Base-by-base conservation (phyloP, 2,329 filamentous ascomycete species). In the Rhynchosporium secalis region DNA sequence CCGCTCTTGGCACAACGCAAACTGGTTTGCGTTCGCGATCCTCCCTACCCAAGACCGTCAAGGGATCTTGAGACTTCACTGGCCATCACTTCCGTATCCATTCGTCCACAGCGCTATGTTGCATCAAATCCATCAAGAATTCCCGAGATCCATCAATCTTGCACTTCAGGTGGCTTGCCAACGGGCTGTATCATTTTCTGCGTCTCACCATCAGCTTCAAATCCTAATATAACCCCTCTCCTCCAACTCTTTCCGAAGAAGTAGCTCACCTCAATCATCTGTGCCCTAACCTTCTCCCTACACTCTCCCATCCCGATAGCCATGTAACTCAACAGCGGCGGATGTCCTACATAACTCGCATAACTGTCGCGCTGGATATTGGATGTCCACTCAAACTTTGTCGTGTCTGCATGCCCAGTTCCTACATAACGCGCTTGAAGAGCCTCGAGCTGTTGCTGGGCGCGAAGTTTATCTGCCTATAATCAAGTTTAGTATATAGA, bases 331-430 rank as follows among this genome's bases (percentile, higher is more conserved):
- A 98, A 82, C 64, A 97, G 82, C 7, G 92, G 90, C 15, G 92
- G 90, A 75, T 99, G 95, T 26, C 95, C 95, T 67, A 95, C 84
- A 72, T 96, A 93, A 66, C 88, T 92, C 26, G 92, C 86, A 75
- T 94, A 93, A 28, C 89, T 96, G 80, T 99, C 95, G 75, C 95
- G 92, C 74, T 92, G 86, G 74, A 98, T 94, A 79, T 98, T 99
- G 64, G 90, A 93, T 56, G 89, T 89, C 92, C 93, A 99, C 79
- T 99, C 95, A 87, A 95, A 95, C 76, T 92, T 96, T 31, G 92
- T 96, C 13, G 94, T 98, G 79, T 99, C 95, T 48, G 94, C 91
- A 77, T 97, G 93, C 29, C 95, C 95, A 3, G 95, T 98, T 70
- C 95, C 95, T 72, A 99, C 84, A 80, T 95, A 97, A 73, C 96